Base-by-base conservation (phyloP, 2,329 filamentous ascomycete genomes). In the Cladosporium sp. region DNA sequence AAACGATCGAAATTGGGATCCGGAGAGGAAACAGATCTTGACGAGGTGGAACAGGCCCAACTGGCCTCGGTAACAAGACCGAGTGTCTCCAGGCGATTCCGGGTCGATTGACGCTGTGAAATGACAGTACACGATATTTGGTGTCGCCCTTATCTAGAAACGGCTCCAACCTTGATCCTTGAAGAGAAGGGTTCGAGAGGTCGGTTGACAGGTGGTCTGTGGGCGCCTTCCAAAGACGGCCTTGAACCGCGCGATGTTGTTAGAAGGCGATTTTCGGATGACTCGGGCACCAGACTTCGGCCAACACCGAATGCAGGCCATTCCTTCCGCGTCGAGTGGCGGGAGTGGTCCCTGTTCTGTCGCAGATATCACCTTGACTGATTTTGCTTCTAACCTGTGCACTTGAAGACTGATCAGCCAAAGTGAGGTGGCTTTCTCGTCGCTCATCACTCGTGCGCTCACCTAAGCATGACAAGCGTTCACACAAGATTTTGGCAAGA, bases 81-180 rank as follows among this genome's bases (percentile, higher is more conserved):
- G n/a, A n/a, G n/a, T n/a, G n/a, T n/a, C n/a, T 36, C 30, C 43
- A 47, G 43, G 43, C 43, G 43, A 39, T 9, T 36, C n/a, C 43
- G 43, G 32, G 32, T 34, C 19, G 7, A 8, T n/a, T 47, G 43
- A 38, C 43, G 15, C 15, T 47, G 13, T 18, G 32, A 47, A 47
- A 47, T 47, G 43, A 47, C 43, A 47, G 20, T 3, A 30, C 37
- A 47, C 29, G 15, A 15, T 32, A 47, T 12, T 24, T 20, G 36
- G 20, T 24, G 24, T 11, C 43, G n/a, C 9, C 22, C 22, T 27
- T 27, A 27, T 27, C 22, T 24, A 45, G 18, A 32, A 32, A 19
- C n/a, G 36, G 17, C n/a, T n/a, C n/a, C 29, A 37, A 18, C 43
- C 36, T 29, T 47, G 43, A 47, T 32, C 43, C 43, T 47, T 32